Evolutionary conservation across 2,329 filamentous ascomycete genomes (phyloP), one percentile per base, ranked within the genome.

Genomic region (Penicillium sclerotiorum): DNA sequence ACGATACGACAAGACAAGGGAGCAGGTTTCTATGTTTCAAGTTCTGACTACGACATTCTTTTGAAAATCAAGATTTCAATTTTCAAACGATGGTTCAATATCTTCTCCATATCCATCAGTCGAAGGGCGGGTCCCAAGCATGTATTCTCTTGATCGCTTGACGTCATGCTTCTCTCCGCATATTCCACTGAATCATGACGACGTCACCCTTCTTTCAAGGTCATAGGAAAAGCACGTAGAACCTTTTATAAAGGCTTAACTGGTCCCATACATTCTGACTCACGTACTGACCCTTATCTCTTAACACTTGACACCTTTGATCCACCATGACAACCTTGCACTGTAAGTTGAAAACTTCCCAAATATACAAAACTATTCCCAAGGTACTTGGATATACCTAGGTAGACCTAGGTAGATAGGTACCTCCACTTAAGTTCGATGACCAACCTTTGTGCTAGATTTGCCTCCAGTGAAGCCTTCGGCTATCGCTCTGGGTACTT

Each of bases 381-480:
- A n/a, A n/a, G n/a, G n/a, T n/a, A n/a, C n/a, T n/a, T n/a, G n/a
- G n/a, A n/a, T n/a, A n/a, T n/a, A n/a, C n/a, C n/a, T n/a, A n/a
- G n/a, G n/a, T n/a, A n/a, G n/a, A n/a, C n/a, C n/a, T n/a, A n/a
- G n/a, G n/a, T n/a, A n/a, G n/a, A n/a, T n/a, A n/a, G n/a, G n/a
- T n/a, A n/a, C n/a, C n/a, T n/a, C n/a, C 13, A 8, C 17, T 17
- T 32, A 36, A 28, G 8, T 5, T 33, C 2, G 22, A 13, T 27
- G 20, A 43, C 38, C 15, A 27, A 17, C 20, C 4, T 35, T 12
- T 27, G 8, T 15, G 40, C 20, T 53, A 86, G 82, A 88, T 72
- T 81, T 89, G 48, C 86, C 86, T 62, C 80, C 92, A 62, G 94
- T 99, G 70, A 97, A 96, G 87, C 94, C 94, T 64, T 96, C 92